These are phyloP conservation scores for Gymnopilus junonius DNA, from an alignment of 768 basidiomycete genomes.

Conservation along the genomic window DNA sequence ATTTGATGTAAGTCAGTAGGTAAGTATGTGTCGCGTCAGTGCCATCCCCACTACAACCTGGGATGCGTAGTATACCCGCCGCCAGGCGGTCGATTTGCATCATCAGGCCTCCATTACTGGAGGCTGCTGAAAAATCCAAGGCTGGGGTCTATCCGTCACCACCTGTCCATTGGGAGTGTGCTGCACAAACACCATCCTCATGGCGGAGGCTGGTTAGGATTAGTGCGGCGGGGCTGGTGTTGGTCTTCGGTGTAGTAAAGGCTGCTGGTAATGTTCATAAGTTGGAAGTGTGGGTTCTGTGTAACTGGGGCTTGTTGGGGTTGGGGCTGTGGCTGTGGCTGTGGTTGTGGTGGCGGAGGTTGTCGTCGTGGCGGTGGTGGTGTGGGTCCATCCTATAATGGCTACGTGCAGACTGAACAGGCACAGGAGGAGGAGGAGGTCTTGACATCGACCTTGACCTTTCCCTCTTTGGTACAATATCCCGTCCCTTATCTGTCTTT, in stretches of 20 bases:
- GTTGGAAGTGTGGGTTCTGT: neutral
- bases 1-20: neutral
- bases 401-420: neutral
- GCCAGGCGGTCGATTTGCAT: neutral
- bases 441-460: neutral
- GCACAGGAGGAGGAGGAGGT: neutral
- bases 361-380: neutral
- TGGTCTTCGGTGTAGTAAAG: too few relatives aligned
- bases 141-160: neutral
- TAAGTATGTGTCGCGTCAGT: neutral
- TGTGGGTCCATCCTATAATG: neutral
- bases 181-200: constrained; percentile 3
- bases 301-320: neutral
- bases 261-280: neutral
- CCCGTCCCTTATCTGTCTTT: neutral
- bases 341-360: neutral
- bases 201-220: constrained; percentile 1
- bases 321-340: neutral
- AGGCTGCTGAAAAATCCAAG: neutral
- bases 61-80: neutral
- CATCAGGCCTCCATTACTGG: neutral
- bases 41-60: neutral
- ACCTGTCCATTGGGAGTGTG: neutral
- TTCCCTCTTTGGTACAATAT: neutral
- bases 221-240: neutral